Base-by-base conservation (phyloP, 2,329 filamentous ascomycete genomes). In the Fonsecaea nubica region DNA sequence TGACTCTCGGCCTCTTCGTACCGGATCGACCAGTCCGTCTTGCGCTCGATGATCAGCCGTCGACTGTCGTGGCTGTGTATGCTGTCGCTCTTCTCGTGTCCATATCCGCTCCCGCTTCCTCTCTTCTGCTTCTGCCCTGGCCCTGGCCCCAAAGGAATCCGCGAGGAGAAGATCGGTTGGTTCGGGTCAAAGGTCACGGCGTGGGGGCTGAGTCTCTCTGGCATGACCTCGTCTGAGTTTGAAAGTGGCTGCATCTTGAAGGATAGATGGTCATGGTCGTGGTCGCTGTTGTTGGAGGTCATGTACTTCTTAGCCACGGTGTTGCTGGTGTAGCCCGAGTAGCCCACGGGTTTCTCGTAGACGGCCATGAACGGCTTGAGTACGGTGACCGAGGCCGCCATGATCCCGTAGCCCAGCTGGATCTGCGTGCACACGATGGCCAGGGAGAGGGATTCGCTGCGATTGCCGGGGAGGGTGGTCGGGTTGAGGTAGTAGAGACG, bases 341-440 rank as follows among this genome's bases (percentile, higher is more conserved):
- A 64, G 33, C 62, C 62, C 3, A 56, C 9, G 10, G 62, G 62
- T 35, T 64, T 64, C n/a, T 64, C 62, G 48, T 64, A 64, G 5
- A 64, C 62, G 5, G 58, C 62, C 62, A 82, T 76, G 62, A 83
- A 83, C 2, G 81, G 79, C 50, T 80, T 78, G 18, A 83, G 75
- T 58, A 79, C 81, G 0, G 81, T 80, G 8, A 79, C 76, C 0
- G 78, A 80, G 15, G 78, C 77, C 18, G 80, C 76, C 4, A 82
- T 74, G 10, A 83, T 75, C 48, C 77, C 77, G 60, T 80, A 79
- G 61, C 76, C 75, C 9, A 82, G 69, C 65, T 83, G 77, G 50
- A 80, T 73, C 65, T 83, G 80, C 0, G 77, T 78, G 54, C 77
- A 76, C 1, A 81, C 74, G 1, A 72, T 74, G 1, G 76, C 74